Percentiles rank a stretch among this genome's conserved stretches.
phyloP scores from a whole-genome alignment of 192 early-diverging fungal species.

The Thamnidium elegans region DNA sequence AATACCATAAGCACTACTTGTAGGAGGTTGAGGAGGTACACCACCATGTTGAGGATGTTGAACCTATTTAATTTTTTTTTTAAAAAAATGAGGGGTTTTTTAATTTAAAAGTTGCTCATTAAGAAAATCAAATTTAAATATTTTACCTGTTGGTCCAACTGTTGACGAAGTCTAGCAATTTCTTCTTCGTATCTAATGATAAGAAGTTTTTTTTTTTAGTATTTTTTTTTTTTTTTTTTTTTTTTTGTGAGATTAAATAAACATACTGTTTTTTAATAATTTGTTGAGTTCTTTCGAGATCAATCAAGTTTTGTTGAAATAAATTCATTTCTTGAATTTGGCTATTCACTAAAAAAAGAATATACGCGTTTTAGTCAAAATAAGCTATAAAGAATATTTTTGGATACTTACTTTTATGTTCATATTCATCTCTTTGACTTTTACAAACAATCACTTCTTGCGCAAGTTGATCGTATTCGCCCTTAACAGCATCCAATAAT shows the following conservation, averaged over 20 bases:
- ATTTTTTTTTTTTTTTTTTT: background rate
- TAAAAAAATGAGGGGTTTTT: no score
- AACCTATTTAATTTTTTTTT: background rate
- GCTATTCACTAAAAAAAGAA: slow-evolving; percentile 49
- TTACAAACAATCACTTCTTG: slow-evolving; percentile 73
- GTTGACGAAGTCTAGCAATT: slow-evolving; percentile 74
- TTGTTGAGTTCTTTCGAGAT: slow-evolving; percentile 81
- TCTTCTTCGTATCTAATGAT: slow-evolving; percentile 74
- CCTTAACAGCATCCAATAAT: slow-evolving; percentile 76
- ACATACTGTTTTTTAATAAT: slow-evolving; percentile 76
- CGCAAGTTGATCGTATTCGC: slow-evolving; percentile 75
- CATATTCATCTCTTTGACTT: slow-evolving; percentile 82
- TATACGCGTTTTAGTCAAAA: background rate
- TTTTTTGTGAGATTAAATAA: background rate
- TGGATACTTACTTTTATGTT: slow-evolving; percentile 71
- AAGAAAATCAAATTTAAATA: background rate
- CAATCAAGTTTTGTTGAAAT: slow-evolving; percentile 74
- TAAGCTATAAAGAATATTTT: slow-evolving; percentile 5
- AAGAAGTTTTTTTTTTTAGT: background rate
- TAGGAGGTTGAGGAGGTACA: slow-evolving; percentile 8
- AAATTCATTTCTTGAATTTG: slow-evolving; percentile 81
- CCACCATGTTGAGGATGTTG: slow-evolving; percentile 29
- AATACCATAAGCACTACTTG: slow-evolving; percentile 8
- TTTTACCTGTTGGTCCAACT: slow-evolving; percentile 69
- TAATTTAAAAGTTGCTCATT: no score